phyloP scores from a whole-genome alignment of 495 filamentous ascomycete genomes.

The Echria macrotheca region DNA sequence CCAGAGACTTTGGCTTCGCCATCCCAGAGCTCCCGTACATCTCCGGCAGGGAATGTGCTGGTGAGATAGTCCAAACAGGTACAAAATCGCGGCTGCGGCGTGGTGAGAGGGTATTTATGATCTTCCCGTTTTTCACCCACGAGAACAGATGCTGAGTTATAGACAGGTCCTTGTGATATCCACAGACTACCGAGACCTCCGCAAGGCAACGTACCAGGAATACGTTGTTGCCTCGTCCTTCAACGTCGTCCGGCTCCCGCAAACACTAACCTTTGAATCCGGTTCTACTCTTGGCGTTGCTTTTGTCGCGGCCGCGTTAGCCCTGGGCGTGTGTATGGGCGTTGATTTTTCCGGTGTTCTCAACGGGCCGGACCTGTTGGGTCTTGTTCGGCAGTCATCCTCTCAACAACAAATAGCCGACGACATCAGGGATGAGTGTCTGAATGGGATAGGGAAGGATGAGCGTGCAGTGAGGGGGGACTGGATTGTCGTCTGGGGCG shows the following conservation, averaged over 20 bases:
- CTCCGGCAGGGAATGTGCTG: slow-evolving; percentile 59
- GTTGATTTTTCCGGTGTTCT: slow-evolving; percentile 46
- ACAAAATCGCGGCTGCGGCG: no score
- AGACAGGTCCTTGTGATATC: slow-evolving; percentile 53
- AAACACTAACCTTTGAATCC: slow-evolving; percentile 39
- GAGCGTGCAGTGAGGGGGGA: slow-evolving; percentile 49
- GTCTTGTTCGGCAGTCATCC: slow-evolving; percentile 36
- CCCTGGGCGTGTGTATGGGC: slow-evolving; percentile 57
- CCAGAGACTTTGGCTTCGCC: slow-evolving; percentile 60
- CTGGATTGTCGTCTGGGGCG: slow-evolving; percentile 67
- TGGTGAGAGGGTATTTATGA: no score
- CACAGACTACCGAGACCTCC: slow-evolving; percentile 65
- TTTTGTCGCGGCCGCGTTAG: slow-evolving; percentile 54
- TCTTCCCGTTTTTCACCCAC: no score
- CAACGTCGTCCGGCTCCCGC: slow-evolving; percentile 57
- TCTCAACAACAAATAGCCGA: slow-evolving; percentile 36
- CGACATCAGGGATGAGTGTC: slow-evolving; percentile 52
- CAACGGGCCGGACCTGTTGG: slow-evolving; percentile 50
- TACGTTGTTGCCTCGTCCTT: slow-evolving; percentile 58
- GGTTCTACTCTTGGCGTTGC: slow-evolving; percentile 60
- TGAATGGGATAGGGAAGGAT: slow-evolving; percentile 35
- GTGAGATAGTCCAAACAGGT: slow-evolving; percentile 51
- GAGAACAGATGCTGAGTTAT: slow-evolving; percentile 36
- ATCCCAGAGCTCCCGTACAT: slow-evolving; percentile 61
- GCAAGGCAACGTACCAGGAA: slow-evolving; percentile 65